These are phyloP conservation scores for Skeletonema tropicum DNA, from an alignment of 108 stramenopile species.

Conservation along the genomic window DNA sequence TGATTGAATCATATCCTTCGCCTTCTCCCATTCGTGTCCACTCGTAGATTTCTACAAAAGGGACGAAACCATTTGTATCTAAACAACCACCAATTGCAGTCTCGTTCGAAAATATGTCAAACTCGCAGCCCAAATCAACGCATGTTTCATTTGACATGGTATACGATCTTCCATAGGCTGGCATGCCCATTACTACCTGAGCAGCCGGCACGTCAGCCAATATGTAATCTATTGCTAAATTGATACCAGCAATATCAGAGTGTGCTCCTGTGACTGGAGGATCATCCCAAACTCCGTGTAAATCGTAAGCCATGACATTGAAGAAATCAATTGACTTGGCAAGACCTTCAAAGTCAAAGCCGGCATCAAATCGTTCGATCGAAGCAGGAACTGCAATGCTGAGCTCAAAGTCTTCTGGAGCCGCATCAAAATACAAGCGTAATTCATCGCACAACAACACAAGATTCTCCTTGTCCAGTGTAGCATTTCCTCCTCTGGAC, in stretches of 20 bases:
- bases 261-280: slow-evolving; percentile 41
- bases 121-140: slow-evolving; percentile 38
- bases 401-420: slow-evolving; percentile 46
- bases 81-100: slow-evolving; percentile 51
- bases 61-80: slow-evolving; percentile 45
- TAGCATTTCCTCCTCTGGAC: slow-evolving; percentile 39
- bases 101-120: slow-evolving; percentile 34
- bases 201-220: slow-evolving; percentile 43
- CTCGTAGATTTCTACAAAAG: slow-evolving; percentile 44
- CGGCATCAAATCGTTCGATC: slow-evolving; percentile 18
- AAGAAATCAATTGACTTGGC: slow-evolving; percentile 46
- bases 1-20: slow-evolving; percentile 44
- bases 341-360: slow-evolving; percentile 43
- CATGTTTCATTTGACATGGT: slow-evolving; percentile 43
- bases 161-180: slow-evolving; percentile 53
- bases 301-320: slow-evolving; percentile 53
- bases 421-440: slow-evolving; percentile 47
- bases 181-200: slow-evolving; percentile 46
- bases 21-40: slow-evolving; percentile 41
- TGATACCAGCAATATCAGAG: slow-evolving; percentile 47
- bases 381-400: slow-evolving; percentile 47
- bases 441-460: slow-evolving; percentile 42
- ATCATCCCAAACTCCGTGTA: slow-evolving; percentile 47
- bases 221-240: slow-evolving; percentile 44
- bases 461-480: slow-evolving; percentile 40